Conservation (phyloP, 208 protist genomes). For the Wallacemonas sp. region DNA sequence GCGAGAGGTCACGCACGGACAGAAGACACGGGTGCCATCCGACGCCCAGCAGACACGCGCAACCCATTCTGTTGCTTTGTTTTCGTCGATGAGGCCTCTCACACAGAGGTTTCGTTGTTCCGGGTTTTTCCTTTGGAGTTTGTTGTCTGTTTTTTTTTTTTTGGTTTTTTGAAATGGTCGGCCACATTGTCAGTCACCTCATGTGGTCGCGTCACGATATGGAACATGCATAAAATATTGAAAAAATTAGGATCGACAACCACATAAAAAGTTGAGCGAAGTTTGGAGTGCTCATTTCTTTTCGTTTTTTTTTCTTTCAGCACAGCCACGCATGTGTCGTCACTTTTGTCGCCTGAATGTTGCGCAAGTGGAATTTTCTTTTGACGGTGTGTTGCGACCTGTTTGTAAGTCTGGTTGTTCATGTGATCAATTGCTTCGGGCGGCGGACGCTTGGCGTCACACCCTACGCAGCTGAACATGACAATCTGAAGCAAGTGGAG, state of each 20-base stretch:
- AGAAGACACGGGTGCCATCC: no score
- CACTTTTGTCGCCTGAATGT: neutral
- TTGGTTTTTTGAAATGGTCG: constrained; percentile 1
- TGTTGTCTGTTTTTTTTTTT: neutral
- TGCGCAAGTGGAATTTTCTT: neutral
- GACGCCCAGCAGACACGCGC: no score
- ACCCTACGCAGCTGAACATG: no score
- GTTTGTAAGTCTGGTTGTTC: neutral
- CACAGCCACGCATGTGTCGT: neutral
- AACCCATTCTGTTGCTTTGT: no score
- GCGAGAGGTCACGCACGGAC: no score
- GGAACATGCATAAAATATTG: constrained; percentile 8
- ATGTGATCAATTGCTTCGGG: neutral
- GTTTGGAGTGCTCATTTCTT: neutral
- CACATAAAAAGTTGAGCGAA: neutral
- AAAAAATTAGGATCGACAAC: constrained; percentile 1
- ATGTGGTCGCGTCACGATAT: constrained; percentile 12
- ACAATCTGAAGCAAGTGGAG: no score
- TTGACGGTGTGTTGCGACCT: neutral
- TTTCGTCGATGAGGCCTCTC: no score
- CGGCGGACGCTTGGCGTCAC: no score
- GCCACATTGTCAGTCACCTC: neutral
- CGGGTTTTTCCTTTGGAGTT: neutral
- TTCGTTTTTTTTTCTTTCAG: neutral
- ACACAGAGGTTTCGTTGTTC: no score